Evolutionary conservation across 192 early-diverging fungal genomes (phyloP).

Genomic region (Coemansia sp.): DNA sequence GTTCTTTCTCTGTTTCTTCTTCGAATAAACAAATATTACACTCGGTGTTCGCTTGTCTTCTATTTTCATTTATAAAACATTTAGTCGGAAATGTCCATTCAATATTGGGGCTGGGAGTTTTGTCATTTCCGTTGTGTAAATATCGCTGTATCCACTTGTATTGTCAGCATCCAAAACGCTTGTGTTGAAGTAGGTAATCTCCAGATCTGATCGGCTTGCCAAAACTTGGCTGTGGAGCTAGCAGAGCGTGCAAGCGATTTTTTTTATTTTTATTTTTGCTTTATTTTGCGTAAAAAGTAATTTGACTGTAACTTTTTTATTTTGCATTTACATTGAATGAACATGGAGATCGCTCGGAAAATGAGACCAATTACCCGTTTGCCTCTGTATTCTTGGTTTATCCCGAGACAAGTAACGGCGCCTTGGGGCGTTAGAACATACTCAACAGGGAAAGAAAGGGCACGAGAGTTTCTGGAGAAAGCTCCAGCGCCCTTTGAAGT

Average conservation of each 20-base stretch:
- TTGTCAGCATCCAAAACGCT: too few species aligned
- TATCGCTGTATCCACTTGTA: too few species aligned
- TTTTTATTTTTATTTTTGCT: background rate
- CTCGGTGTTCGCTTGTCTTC: too few species aligned
- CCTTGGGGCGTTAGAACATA: background rate
- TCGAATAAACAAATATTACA: background rate
- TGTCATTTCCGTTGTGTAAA: too few species aligned
- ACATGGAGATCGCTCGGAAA: background rate
- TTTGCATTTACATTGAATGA: background rate
- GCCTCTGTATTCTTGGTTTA: background rate
- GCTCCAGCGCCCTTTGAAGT: slow-evolving; percentile 59
- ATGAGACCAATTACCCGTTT: slow-evolving; percentile 3
- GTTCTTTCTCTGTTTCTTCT: too few species aligned
- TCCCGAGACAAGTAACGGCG: background rate
- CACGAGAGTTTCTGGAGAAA: slow-evolving; percentile 47
- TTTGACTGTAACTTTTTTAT: background rate
- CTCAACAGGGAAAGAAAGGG: slow-evolving; percentile 41
- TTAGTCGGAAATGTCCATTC: too few species aligned
- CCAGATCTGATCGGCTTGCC: too few species aligned
- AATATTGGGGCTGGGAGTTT: too few species aligned
- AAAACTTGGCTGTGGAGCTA: too few species aligned
- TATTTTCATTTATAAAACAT: too few species aligned
- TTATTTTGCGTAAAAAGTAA: background rate
- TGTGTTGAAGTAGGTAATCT: too few species aligned
- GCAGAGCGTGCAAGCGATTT: too few species aligned